A percentile compares a stretch with the other conserved stretches of the same genome.
Evolutionary conservation across 139 green algal species (phyloP).

Genomic region (Limnomonas spitsbergensis): DNA sequence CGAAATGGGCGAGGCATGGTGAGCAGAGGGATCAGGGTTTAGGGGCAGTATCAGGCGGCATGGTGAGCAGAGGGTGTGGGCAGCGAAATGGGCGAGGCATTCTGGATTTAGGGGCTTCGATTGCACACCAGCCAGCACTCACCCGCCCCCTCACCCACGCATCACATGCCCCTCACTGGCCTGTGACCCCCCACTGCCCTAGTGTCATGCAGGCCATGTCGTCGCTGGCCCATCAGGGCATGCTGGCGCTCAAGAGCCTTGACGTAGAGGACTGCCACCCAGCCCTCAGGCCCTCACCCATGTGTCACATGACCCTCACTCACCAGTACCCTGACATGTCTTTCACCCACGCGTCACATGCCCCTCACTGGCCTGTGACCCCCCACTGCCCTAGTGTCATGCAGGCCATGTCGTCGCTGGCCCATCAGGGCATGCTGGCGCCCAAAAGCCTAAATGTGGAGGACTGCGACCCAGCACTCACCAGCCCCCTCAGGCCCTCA

Average conservation of each 20-base stretch:
- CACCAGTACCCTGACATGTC: too few relatives aligned
- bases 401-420: background rate
- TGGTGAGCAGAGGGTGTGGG: background rate
- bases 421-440: background rate
- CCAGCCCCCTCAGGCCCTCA: too few relatives aligned
- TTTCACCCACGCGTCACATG: too few relatives aligned
- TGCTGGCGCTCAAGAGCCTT: background rate
- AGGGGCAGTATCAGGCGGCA: too few relatives aligned
- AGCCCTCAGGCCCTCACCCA: background rate
- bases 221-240: background rate
- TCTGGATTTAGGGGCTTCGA: background rate
- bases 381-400: background rate
- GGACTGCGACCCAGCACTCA: background rate
- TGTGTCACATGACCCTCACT: too few relatives aligned
- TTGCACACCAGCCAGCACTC: too few relatives aligned
- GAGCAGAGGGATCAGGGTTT: background rate
- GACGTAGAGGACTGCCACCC: background rate
- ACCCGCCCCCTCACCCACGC: too few relatives aligned
- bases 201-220: too few relatives aligned
- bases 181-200: too few relatives aligned
- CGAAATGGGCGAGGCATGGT: background rate
- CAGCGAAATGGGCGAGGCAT: background rate
- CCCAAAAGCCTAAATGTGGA: background rate
- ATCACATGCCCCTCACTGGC: too few relatives aligned
- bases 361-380: too few relatives aligned